Evolutionary conservation across 441 rosid genomes (phyloP).

Genomic region (Jatropha multifida): DNA sequence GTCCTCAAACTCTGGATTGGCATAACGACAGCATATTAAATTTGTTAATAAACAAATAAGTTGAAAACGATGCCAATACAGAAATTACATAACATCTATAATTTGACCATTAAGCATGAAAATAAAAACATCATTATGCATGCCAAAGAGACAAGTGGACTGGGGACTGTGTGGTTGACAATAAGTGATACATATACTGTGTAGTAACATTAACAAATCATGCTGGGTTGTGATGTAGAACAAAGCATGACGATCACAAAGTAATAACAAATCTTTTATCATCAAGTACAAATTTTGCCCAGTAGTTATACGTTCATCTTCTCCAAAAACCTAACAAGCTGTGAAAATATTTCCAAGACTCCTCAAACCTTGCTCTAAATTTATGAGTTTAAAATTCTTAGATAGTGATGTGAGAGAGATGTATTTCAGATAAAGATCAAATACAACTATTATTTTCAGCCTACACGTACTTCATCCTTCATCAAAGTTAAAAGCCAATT

Average conservation of each 20-base stretch:
- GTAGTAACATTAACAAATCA: not conserved
- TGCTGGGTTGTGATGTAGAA: not conserved
- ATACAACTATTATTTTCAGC: not conserved
- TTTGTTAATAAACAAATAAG: not conserved
- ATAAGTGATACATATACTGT: not conserved
- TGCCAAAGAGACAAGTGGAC: not conserved
- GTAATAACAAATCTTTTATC: not conserved
- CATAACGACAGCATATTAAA: not conserved
- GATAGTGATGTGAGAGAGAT: not conserved
- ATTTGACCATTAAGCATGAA: not conserved
- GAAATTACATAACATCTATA: not conserved
- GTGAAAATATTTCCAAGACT: not conserved
- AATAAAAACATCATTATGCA: not conserved
- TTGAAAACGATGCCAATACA: not conserved
- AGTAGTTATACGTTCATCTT: not conserved
- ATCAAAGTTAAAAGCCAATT: constrained; percentile 1
- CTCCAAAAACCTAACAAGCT: not conserved
- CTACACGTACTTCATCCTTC: not conserved
- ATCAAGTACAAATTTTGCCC: not conserved
- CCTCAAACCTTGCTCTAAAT: not conserved
- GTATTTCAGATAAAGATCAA: not conserved
- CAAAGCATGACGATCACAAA: not conserved
- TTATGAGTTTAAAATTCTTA: not conserved
- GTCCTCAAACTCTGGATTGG: constrained; percentile 67
- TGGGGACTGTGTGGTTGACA: not conserved